Conservation (phyloP, 495 filamentous ascomycete genomes). For the Neurospora africana region DNA sequence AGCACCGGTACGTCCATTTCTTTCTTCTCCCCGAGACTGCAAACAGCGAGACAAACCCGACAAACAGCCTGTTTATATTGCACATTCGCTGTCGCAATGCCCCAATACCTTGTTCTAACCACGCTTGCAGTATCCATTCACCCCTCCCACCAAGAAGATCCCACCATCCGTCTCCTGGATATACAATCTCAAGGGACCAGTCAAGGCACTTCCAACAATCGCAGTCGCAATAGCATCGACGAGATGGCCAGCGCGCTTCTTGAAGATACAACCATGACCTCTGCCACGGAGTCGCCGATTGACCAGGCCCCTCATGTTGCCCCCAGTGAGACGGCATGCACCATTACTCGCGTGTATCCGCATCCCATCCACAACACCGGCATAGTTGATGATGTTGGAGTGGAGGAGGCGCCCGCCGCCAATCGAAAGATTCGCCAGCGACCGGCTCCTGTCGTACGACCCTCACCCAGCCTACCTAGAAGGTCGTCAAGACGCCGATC, state of each 20-base stretch:
- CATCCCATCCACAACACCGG: not conserved
- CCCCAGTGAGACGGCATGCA: not conserved
- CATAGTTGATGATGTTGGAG: not conserved
- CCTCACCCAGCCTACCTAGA: not conserved
- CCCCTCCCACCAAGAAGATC: not conserved
- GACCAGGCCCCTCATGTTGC: not conserved
- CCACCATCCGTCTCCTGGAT: not conserved
- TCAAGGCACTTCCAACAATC: not conserved
- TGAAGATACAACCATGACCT: slow-evolving; percentile 12
- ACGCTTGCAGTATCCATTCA: not conserved
- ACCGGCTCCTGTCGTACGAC: not conserved
- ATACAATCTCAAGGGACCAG: not conserved
- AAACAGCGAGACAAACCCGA: not conserved
- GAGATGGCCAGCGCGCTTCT: slow-evolving; percentile 25
- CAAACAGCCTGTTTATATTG: not conserved
- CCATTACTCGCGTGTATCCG: not conserved
- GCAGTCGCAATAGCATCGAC: slow-evolving; percentile 18
- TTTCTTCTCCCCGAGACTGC: not conserved
- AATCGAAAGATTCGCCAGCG: not conserved
- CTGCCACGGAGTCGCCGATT: not conserved
- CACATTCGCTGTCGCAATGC: not conserved
- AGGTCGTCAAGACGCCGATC: not conserved
- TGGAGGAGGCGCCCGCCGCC: not conserved
- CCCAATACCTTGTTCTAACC: not conserved
- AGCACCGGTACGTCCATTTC: not conserved